Base-by-base conservation (phyloP, 768 basidiomycete genomes). In the Dendrothele bispora region DNA sequence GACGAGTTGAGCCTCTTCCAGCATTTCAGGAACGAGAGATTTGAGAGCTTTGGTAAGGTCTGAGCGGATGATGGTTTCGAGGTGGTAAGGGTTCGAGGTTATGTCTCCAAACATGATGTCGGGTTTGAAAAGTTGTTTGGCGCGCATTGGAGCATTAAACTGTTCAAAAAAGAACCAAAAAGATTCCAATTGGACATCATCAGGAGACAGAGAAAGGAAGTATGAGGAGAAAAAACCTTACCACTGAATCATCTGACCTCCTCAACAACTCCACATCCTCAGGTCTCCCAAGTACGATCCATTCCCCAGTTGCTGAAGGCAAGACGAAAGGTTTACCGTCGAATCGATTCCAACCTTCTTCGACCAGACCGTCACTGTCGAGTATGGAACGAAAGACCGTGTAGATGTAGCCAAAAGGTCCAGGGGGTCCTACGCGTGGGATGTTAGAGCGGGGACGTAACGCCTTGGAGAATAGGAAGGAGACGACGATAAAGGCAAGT, bases 311-410 rank as follows among this genome's bases (percentile, higher is more conserved):
- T 29, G 55, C 36, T 3, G 57, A 51, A 7, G 57, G 57, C 5
- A 58, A 26, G n/a, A 53, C 37, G 27, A 53, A 58, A 10, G 55
- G 52, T 20, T 39, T 43, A 12, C 50, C 55, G 5, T 46, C 55
- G 40, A 52, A 58, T 26, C 39, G 41, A 18, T 38, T 24, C 24
- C 50, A 44, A 0, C 47, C 57, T 32, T 58, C 55, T 24, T 56
- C 44, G 4, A 58, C 40, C 0, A 58, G 27, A 12, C 43, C 46
- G 1, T 53, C 39, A 17, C 46, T 48, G 15, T 51, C 37, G 4
- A 56, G 36, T 3, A 51, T 29, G 3, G 46, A 55, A 3, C 50
- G 46, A 2, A 58, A 11, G 7, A 51, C 52, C 5, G 57, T 52
- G 41, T 48, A 49, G 2, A 44, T 39, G 27, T 56, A 58, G 15